Evolutionary conservation across 2,329 filamentous ascomycete species (phyloP), one percentile per base, ranked within the genome.

Genomic region (Aspergillus brunneoviolaceus): DNA sequence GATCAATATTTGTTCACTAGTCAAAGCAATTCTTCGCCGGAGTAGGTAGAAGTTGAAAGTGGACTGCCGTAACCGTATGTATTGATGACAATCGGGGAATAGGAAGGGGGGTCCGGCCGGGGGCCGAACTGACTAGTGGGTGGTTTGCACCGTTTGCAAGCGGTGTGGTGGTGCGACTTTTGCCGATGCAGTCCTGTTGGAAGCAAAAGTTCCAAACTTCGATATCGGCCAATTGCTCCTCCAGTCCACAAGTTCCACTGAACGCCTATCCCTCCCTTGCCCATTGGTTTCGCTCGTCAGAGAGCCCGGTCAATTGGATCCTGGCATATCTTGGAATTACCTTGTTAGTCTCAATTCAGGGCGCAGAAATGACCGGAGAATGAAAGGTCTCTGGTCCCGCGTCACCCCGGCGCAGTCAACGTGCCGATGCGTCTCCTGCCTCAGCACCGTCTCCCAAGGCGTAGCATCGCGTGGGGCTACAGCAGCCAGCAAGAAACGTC

Each of bases 371-470:
- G 74, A 60, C 65, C 63, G 65, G 65, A 77, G 71, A 72, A 80
- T 80, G 78, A 77, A 79, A 63, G 71, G 70, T 60, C 68, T 80
- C 57, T 79, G 76, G 76, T 77, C 76, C 65, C 77, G 78, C 63
- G 68, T 71, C 65, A 74, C 73, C 60, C 69, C 69, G 61, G 67
- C 73, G 63, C 72, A 72, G 65, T 71, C 75, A 59, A 68, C 70
- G 61, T 79, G 77, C 67, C 77, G 74, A 53, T 79, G 77, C 67
- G 70, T 77, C 56, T 76, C 76, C 56, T 79, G 77, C 63, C 57
- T 75, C 54, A 76, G 72, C 59, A 75, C 74, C 35, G 68, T 65
- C 49, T 66, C 71, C 42, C 74, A 70, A 62, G 72, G 69, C 33
- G 64, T 78, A 25, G 67, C 76, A 23, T 75, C 73, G 53, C 71